A percentile compares a stretch with the other conserved stretches of the same genome.
These are phyloP conservation scores for Penicillium oxalicum DNA, from an alignment of 2,329 filamentous ascomycete genomes.

Conservation along the genomic window DNA sequence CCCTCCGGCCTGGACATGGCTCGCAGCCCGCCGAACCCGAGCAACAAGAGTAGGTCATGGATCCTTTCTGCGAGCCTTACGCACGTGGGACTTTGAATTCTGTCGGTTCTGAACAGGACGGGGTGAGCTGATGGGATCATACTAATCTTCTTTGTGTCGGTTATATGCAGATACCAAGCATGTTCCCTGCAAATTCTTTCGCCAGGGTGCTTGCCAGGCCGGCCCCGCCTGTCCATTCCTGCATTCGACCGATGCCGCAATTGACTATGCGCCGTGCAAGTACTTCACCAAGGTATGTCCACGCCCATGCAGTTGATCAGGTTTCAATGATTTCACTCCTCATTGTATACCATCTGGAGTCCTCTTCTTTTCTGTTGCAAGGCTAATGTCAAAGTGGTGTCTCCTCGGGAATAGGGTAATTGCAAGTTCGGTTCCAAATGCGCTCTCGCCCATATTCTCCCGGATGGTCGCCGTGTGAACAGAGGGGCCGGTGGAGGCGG, in stretches of 20 bases:
- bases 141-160: constrained; percentile 7
- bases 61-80: background rate
- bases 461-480: constrained; percentile 88
- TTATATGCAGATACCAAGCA: constrained; percentile 72
- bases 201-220: constrained; percentile 91
- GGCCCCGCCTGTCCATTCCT: constrained; percentile 94
- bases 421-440: constrained; percentile 99
- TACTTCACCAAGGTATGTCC: constrained; percentile 87
- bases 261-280: constrained; percentile 87
- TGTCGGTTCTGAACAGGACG: no score
- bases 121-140: background rate
- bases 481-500: constrained; percentile 31
- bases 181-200: constrained; percentile 99
- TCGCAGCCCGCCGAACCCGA: constrained; percentile 43
- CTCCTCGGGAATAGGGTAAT: constrained; percentile 61
- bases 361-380: background rate
- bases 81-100: no score
- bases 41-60: constrained; percentile 33
- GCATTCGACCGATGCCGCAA: constrained; percentile 78
- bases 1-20: constrained; percentile 41
- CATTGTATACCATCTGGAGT: constrained; percentile 1
- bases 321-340: no score
- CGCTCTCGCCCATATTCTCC: constrained; percentile 90
- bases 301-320: no score
- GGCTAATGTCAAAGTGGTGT: no score